Evolutionary conservation across 2,329 filamentous ascomycete genomes (phyloP).

Genomic region (Aspergillus aculeatinus): DNA sequence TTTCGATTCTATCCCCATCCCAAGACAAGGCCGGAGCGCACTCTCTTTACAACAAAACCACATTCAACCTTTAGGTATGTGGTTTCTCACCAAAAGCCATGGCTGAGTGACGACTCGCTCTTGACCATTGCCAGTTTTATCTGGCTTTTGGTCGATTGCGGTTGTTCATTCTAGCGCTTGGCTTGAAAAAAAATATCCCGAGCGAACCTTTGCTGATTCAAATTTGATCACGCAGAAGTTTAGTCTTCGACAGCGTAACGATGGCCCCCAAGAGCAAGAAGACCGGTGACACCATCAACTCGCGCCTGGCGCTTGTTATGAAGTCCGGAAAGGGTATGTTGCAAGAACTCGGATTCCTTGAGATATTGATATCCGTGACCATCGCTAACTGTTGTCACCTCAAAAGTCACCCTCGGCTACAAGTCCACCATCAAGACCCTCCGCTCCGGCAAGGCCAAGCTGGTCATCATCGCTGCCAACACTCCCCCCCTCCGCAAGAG

Average conservation of each 20-base stretch:
- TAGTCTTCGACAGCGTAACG: conserved; percentile 45
- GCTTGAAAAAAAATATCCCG: background rate
- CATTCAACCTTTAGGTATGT: conserved; percentile 11
- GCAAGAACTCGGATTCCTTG: background rate
- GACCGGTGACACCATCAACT: conserved; percentile 77
- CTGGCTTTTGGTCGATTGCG: background rate
- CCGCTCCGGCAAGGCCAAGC: conserved; percentile 95
- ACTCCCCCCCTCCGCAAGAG: conserved; percentile 96
- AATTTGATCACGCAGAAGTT: conserved; percentile 16
- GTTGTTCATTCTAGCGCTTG: background rate
- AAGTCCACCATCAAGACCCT: conserved; percentile 88
- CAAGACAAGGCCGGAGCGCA: conserved; percentile 20
- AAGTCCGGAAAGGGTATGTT: conserved; percentile 52
- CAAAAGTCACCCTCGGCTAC: conserved; percentile 78
- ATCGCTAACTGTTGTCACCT: conserved; percentile 9
- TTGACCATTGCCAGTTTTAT: conserved; percentile 1
- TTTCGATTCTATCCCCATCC: conserved; percentile 14
- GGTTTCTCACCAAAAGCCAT: conserved; percentile 1
- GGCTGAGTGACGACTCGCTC: conserved; percentile 1
- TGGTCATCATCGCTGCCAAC: conserved; percentile 94
- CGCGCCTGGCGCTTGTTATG: conserved; percentile 68
- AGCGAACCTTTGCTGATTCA: conserved; percentile 8
- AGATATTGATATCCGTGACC: background rate
- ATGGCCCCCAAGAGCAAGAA: conserved; percentile 70
- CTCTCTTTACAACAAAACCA: conserved; percentile 10